phyloP scores from a whole-genome alignment of 2,329 filamentous ascomycete genomes.

The Colletotrichum theobromicola region DNA sequence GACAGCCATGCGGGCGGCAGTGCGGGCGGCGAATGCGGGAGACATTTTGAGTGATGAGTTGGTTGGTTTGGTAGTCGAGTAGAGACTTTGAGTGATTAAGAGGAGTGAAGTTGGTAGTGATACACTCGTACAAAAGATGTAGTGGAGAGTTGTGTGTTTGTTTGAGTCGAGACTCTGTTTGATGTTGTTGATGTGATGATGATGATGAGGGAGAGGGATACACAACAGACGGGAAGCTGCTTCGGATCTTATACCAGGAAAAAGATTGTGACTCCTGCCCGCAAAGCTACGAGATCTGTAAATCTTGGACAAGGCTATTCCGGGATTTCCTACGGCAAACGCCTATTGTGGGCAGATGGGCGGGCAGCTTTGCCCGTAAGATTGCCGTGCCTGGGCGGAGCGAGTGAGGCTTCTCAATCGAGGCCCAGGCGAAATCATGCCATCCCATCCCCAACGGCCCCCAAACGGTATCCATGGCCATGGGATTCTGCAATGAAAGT shows the following conservation, averaged over 20 bases:
- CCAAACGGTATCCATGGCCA: not conserved
- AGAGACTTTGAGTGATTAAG: conserved; percentile 4
- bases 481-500: conserved; percentile 6
- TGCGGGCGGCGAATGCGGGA: conserved; percentile 37
- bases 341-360: conserved; percentile 24
- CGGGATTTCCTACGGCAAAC: conserved; percentile 16
- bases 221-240: conserved; percentile 15
- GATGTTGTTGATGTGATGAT: conserved; percentile 11
- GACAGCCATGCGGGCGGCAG: conserved; percentile 26
- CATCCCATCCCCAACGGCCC: conserved; percentile 17
- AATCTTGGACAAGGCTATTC: conserved; percentile 1
- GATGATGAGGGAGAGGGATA: conserved; percentile 12
- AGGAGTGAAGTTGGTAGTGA: not conserved
- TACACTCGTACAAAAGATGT: conserved; percentile 11
- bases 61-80: not conserved
- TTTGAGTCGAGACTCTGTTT: conserved; percentile 19
- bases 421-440: conserved; percentile 12
- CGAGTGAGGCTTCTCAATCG: conserved; percentile 9
- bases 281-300: conserved; percentile 7
- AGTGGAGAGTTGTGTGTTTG: conserved; percentile 6
- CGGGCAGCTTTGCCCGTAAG: conserved; percentile 17
- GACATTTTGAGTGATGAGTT: conserved; percentile 32
- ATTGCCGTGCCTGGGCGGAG: conserved; percentile 21
- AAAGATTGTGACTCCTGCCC: not conserved
- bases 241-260: conserved; percentile 22